Conservation (phyloP, 805 yeast genomes). For the Saccharomycopsis fermentans region DNA sequence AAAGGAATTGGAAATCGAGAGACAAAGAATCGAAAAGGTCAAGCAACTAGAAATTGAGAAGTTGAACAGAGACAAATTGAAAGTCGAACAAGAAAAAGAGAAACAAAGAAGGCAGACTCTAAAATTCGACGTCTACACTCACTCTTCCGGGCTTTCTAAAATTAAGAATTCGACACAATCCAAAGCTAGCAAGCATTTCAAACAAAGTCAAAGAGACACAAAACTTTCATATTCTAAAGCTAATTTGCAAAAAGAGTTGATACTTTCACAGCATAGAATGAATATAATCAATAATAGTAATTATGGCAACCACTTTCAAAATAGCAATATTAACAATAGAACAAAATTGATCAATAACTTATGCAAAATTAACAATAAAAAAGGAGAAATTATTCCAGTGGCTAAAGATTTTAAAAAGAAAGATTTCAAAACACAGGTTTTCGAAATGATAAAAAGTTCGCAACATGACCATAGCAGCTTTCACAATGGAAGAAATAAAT, state of each 20-base stretch:
- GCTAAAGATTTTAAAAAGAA: constrained; percentile 2
- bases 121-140: not conserved
- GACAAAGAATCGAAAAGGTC: not conserved
- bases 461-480: not conserved
- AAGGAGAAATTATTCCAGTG: not conserved
- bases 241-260: not conserved
- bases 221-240: not conserved
- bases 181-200: not conserved
- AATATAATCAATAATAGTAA: not conserved
- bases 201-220: not conserved
- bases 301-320: not conserved
- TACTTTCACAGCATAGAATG: not conserved
- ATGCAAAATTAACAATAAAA: constrained; percentile 3
- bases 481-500: not conserved
- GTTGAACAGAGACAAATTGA: not conserved
- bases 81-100: not conserved
- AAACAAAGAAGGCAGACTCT: not conserved
- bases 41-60: not conserved
- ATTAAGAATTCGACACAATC: not conserved
- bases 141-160: not conserved
- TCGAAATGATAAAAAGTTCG: not conserved
- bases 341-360: constrained; percentile 7
- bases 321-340: constrained; percentile 4
- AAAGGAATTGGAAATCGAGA: not conserved
- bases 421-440: constrained; percentile 12